Conservation (phyloP, 192 early-diverging fungal species). For the Coemansia erecta region DNA sequence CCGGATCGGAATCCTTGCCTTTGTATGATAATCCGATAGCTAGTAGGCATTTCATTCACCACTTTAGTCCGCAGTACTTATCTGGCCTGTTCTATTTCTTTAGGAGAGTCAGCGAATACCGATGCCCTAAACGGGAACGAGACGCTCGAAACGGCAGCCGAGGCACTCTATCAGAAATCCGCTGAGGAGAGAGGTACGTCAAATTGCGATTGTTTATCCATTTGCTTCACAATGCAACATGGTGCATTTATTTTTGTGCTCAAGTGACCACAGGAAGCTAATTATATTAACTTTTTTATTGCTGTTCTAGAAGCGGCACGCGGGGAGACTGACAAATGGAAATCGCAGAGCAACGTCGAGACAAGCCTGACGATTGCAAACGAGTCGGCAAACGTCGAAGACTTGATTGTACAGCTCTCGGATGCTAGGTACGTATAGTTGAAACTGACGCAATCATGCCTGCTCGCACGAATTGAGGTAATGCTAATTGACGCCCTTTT, state of each 20-base stretch:
- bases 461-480: not conserved
- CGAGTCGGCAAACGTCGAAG: conserved; percentile 6
- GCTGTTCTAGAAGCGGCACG: conserved; percentile 6
- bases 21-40: not conserved
- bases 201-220: not conserved
- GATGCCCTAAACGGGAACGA: not conserved
- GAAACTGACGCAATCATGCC: not conserved
- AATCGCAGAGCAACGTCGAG: not conserved
- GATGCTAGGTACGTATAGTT: conserved; percentile 7
- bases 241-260: not conserved
- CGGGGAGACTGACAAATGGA: not conserved
- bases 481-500: not conserved
- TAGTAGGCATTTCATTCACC: not conserved
- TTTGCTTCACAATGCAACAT: not conserved
- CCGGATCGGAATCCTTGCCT: too few species aligned
- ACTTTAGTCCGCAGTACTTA: not conserved
- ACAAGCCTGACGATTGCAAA: conserved; percentile 1
- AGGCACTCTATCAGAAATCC: not conserved
- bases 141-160: not conserved
- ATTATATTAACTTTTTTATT: not conserved
- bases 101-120: not conserved
- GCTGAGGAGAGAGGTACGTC: conserved; percentile 2
- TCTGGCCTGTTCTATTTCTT: not conserved
- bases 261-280: not conserved
- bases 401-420: conserved; percentile 5